Evolutionary conservation across 2,329 filamentous ascomycete genomes (phyloP).

Genomic region (Xylariaceae sp.): DNA sequence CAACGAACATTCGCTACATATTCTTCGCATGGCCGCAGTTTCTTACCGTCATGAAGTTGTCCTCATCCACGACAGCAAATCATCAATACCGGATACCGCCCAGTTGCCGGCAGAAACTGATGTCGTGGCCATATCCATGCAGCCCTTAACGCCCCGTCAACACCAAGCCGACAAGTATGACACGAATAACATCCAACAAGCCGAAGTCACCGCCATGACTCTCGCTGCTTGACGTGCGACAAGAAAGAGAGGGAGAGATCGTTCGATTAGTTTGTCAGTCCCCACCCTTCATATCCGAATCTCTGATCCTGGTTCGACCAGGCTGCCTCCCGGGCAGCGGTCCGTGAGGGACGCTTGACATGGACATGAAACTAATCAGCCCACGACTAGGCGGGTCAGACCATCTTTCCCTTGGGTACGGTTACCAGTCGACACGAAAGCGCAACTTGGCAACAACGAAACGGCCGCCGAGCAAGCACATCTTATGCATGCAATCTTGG

Average conservation of each 20-base stretch:
- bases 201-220: not conserved
- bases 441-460: not conserved
- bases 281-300: not conserved
- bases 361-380: not conserved
- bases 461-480: not conserved
- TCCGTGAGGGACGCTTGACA: conserved; percentile 1
- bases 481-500: conserved; percentile 12
- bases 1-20: not conserved
- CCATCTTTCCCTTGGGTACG: conserved; percentile 1
- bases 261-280: not conserved
- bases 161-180: not conserved
- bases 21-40: not conserved
- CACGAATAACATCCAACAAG: not conserved
- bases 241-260: not conserved
- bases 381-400: conserved; percentile 1
- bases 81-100: not conserved
- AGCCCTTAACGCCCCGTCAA: not conserved
- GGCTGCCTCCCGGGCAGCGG: not conserved
- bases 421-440: conserved; percentile 6
- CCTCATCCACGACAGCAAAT: not conserved
- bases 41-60: not conserved
- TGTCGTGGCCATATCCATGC: not conserved
- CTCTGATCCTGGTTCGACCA: conserved; percentile 1
- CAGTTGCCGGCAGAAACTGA: not conserved
- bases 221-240: not conserved